A percentile compares a stretch with the other conserved stretches of the same genome.
These are phyloP conservation scores for Xylaria nigripes DNA, from an alignment of 495 filamentous ascomycete genomes.

Conservation along the genomic window DNA sequence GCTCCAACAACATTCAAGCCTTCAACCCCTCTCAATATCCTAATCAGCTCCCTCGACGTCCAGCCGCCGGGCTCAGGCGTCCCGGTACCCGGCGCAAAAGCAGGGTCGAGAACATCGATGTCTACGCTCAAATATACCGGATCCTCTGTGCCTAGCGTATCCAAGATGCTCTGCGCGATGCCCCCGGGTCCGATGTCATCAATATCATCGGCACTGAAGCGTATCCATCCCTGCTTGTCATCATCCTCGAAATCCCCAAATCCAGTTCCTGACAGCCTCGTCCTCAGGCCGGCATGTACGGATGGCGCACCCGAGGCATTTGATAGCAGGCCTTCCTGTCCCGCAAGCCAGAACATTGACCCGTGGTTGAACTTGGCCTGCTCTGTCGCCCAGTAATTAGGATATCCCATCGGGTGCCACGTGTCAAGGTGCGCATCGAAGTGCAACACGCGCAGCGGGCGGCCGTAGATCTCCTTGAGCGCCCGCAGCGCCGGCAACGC, in stretches of 20 bases:
- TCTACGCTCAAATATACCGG: conserved; percentile 68
- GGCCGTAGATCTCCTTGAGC: conserved; percentile 58
- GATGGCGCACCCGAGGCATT: conserved; percentile 42
- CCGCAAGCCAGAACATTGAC: conserved; percentile 77
- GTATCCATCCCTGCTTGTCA: conserved; percentile 53
- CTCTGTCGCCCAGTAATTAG: conserved; percentile 59
- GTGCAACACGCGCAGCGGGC: conserved; percentile 69
- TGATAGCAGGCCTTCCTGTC: conserved; percentile 60
- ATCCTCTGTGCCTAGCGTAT: conserved; percentile 49
- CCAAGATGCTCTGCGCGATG: conserved; percentile 50
- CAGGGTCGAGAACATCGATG: conserved; percentile 69
- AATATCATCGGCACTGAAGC: conserved; percentile 60
- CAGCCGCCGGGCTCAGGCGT: conserved; percentile 69
- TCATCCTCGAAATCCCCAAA: conserved; percentile 62
- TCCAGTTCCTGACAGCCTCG: conserved; percentile 56
- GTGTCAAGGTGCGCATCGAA: conserved; percentile 80
- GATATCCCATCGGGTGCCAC: conserved; percentile 75
- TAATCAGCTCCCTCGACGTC: conserved; percentile 64
- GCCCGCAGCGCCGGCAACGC: conserved; percentile 69
- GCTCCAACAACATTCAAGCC: conserved; percentile 63
- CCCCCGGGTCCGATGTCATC: conserved; percentile 56
- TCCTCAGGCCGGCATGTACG: conserved; percentile 72
- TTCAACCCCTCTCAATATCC: conserved; percentile 61
- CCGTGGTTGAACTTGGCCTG: conserved; percentile 76
- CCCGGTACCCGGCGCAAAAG: conserved; percentile 62